Conservation (phyloP, 1,139 yeast genomes). For the Taphrina sp. region DNA sequence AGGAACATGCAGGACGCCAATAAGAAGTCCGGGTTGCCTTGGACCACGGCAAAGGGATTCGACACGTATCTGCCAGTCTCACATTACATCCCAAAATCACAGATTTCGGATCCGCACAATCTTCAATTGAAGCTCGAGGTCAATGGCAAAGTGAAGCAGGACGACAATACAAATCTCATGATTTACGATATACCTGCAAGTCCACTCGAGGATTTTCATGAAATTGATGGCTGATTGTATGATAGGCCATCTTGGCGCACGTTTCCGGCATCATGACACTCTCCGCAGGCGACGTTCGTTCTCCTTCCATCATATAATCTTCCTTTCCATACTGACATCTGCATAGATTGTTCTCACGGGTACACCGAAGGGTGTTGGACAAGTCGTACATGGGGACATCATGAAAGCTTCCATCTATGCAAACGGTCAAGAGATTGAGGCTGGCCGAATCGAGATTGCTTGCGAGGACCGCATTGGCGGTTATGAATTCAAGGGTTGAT, state of each 20-base stretch:
- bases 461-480: conserved; percentile 79
- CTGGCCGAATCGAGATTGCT: conserved; percentile 52
- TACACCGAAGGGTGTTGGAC: conserved; percentile 97
- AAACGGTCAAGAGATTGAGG: conserved; percentile 57
- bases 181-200: conserved; percentile 70
- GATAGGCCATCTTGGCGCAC: conserved; percentile 58
- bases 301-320: too few species aligned
- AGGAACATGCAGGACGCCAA: conserved; percentile 95
- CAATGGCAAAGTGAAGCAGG: conserved; percentile 65
- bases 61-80: conserved; percentile 85
- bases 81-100: conserved; percentile 60
- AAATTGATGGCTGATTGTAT: neutral
- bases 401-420: conserved; percentile 62
- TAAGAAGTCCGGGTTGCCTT: conserved; percentile 88
- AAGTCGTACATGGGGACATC: conserved; percentile 70
- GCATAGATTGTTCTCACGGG: conserved; percentile 66
- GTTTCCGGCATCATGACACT: conserved; percentile 85
- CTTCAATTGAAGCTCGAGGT: conserved; percentile 65
- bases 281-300: conserved; percentile 48
- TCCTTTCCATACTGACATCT: too few species aligned
- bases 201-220: neutral
- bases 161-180: conserved; percentile 82
- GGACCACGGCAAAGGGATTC: conserved; percentile 95
- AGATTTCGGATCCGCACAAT: conserved; percentile 71
- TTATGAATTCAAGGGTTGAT: conserved; percentile 62